A percentile compares a stretch with the other conserved stretches of the same genome.
phyloP scores from a whole-genome alignment of 306 rosid genomes.

The Sophora flavescens region DNA sequence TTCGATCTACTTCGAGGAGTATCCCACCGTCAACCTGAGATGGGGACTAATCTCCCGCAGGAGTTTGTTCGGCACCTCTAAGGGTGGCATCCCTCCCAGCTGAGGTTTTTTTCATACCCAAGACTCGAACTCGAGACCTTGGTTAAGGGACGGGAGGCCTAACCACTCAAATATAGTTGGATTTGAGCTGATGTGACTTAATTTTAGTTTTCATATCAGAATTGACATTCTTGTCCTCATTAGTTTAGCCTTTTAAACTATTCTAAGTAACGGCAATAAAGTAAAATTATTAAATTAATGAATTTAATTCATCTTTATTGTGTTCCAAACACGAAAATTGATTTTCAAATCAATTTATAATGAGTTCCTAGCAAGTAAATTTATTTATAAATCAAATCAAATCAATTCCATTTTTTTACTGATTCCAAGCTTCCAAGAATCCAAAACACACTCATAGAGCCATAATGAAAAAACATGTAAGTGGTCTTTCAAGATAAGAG shows the following conservation, averaged over 20 bases:
- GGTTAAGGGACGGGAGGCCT: too few relatives aligned
- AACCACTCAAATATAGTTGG: too few relatives aligned
- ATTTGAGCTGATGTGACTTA: not conserved
- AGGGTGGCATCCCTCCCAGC: too few relatives aligned
- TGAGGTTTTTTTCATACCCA: too few relatives aligned
- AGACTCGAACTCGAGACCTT: too few relatives aligned
- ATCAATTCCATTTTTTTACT: not conserved
- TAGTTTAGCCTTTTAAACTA: not conserved
- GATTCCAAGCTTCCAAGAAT: not conserved
- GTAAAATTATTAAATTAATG: not conserved
- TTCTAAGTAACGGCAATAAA: not conserved
- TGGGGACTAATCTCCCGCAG: too few relatives aligned
- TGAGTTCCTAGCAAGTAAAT: not conserved
- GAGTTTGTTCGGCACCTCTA: too few relatives aligned
- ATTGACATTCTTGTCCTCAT: not conserved
- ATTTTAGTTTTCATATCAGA: not conserved
- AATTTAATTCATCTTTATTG: not conserved
- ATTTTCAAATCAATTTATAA: not conserved
- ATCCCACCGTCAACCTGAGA: too few relatives aligned
- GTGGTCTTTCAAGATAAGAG: not conserved
- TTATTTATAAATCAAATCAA: not conserved
- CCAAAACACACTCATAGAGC: not conserved
- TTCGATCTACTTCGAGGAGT: too few relatives aligned
- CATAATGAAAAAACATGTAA: slow-evolving; percentile 1
- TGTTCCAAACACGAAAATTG: not conserved